These are phyloP conservation scores for Cercophora samala DNA, from an alignment of 495 filamentous ascomycete species.

Conservation along the genomic window DNA sequence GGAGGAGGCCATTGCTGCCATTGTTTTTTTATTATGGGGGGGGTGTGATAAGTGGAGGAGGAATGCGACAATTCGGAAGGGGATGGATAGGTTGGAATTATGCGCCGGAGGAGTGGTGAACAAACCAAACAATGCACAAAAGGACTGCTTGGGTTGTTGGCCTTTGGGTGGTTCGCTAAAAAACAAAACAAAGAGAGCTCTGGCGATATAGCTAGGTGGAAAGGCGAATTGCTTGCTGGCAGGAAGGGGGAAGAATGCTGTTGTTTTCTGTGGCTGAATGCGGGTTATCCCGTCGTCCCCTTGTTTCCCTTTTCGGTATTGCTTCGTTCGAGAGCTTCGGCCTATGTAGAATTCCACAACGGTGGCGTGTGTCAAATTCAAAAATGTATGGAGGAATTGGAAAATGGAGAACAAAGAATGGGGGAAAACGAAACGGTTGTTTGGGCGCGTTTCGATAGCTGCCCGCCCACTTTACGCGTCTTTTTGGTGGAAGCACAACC, in stretches of 20 bases:
- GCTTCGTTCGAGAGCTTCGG: too few species aligned
- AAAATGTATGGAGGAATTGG: not conserved
- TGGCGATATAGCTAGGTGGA: too few species aligned
- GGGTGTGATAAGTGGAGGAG: not conserved
- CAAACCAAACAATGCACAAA: not conserved
- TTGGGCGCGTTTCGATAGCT: not conserved
- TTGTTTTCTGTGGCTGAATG: constrained; percentile 12
- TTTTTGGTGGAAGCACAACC: not conserved
- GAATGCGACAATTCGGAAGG: too few species aligned
- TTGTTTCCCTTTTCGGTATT: not conserved
- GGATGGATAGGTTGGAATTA: not conserved
- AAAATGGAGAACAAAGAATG: not conserved
- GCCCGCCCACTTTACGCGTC: constrained; percentile 26
- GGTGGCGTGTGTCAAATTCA: not conserved
- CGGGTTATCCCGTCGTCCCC: not conserved
- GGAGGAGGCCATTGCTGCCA: not conserved
- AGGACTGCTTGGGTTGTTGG: not conserved
- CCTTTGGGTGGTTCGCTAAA: too few species aligned
- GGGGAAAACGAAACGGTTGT: not conserved
- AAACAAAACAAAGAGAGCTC: not conserved
- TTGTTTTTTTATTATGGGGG: not conserved
- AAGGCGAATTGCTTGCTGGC: too few species aligned
- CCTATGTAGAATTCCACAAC: too few species aligned
- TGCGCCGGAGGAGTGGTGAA: not conserved
- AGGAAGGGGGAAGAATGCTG: not conserved